phyloP scores from a whole-genome alignment of 164 flowering plant species.

The Piper longum region DNA sequence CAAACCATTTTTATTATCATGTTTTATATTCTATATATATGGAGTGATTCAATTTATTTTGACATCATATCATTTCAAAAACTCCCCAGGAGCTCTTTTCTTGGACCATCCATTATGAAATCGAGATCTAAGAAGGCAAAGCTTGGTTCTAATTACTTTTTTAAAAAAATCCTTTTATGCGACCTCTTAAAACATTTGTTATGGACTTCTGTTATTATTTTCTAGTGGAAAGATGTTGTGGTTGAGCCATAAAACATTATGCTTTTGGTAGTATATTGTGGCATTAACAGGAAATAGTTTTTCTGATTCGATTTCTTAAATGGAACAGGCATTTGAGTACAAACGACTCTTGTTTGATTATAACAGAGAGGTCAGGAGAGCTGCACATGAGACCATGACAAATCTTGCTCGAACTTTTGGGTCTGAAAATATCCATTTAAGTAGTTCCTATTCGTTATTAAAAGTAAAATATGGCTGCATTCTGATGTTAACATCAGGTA shows the following conservation, averaged over 20 bases:
- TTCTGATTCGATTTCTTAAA: background rate
- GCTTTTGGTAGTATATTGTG: background rate
- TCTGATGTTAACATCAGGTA: background rate
- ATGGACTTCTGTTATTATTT: background rate
- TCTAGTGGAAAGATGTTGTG: too few species aligned
- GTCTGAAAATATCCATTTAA: conserved; percentile 31
- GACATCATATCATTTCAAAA: too few species aligned
- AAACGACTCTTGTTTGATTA: conserved; percentile 76
- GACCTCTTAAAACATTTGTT: background rate
- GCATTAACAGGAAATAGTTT: background rate
- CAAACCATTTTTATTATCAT: too few species aligned
- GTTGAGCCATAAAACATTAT: background rate
- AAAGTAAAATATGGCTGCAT: background rate
- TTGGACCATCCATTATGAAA: too few species aligned
- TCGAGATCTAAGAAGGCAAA: too few species aligned
- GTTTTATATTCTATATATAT: too few species aligned
- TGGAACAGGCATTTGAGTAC: conserved; percentile 76
- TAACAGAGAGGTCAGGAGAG: conserved; percentile 87
- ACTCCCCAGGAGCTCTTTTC: too few species aligned
- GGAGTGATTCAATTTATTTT: too few species aligned
- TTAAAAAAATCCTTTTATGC: background rate
- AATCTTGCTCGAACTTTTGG: conserved; percentile 57
- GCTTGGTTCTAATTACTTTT: too few species aligned
- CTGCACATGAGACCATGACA: conserved; percentile 84
- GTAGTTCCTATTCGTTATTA: background rate